Evolutionary conservation across 495 filamentous ascomycete genomes (phyloP), one percentile per base, ranked within the genome.

Genomic region (Podospora australis): DNA sequence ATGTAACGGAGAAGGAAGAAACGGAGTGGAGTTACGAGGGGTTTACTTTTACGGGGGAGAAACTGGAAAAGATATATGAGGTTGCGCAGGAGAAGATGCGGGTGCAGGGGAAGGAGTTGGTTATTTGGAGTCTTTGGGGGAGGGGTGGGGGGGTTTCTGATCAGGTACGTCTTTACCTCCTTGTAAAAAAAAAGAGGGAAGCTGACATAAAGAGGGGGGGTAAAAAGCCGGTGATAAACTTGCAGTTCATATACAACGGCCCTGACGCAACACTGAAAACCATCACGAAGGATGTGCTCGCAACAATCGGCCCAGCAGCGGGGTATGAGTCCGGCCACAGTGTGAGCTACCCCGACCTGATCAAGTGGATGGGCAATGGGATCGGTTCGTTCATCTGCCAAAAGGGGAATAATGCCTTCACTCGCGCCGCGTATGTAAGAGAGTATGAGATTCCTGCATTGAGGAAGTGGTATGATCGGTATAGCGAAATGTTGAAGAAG

Each of bases 21-120:
- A 28, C 42, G 16, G 20, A 48, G 26, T 77, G 70, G 69, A 55
- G 66, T 3, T 70, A 65, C 13, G 65, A 67, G 40, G 66, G 57
- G 1, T 59, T 74, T 41, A 66, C 59, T 17, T 81, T 77, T 56
- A 60, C 48, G 19, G 64, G 65, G 19, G 68, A 70, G 14, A 58
- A 77, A 53, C 52, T 81, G n/a, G 75, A 78, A 52, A 64, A 50
- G n/a, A 54, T 80, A 5, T 79, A 72, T 39, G 47, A 65, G 46
- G 25, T 17, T 22, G 60, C 62, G 21, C 54, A 57, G 13, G 74
- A 77, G 42, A 51, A 63, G 16, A 49, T 68, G 34, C 54, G 69
- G 20, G 17, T 39, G 58, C 57, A 63, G 29, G 62, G 69, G 52
- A 56, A 68, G 4, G 62, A 56, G 49, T 23, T 73, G 23, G 65